Conservation (phyloP, 2,329 filamentous ascomycete species). For the Raffaelea albimanens region DNA sequence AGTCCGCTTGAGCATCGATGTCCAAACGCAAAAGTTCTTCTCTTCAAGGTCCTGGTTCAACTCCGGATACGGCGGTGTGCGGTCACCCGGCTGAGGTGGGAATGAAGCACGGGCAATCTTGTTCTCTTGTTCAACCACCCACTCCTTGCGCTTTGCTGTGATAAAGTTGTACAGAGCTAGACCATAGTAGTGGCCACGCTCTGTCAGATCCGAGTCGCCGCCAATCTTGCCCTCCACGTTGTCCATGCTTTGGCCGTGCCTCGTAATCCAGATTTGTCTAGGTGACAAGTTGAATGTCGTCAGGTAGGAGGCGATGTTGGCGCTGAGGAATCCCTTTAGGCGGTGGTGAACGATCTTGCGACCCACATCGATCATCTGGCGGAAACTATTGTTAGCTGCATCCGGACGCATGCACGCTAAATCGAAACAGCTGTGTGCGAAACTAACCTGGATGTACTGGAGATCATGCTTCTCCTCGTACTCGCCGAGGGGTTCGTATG, state of each 20-base stretch:
- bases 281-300: constrained; percentile 95
- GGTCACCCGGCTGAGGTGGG: constrained; percentile 83
- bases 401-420: not conserved
- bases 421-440: not conserved
- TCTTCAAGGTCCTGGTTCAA: constrained; percentile 58
- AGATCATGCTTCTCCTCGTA: constrained; percentile 86
- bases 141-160: constrained; percentile 66
- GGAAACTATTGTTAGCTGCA: not conserved
- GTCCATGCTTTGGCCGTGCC: constrained; percentile 85
- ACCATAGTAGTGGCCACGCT: constrained; percentile 71
- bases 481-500: constrained; percentile 81
- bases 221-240: constrained; percentile 84
- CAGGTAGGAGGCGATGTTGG: constrained; percentile 87
- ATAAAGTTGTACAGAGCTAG: constrained; percentile 76
- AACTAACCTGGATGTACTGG: constrained; percentile 72
- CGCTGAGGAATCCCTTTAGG: constrained; percentile 82
- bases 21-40: constrained; percentile 98
- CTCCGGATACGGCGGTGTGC: constrained; percentile 90
- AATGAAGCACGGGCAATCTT: constrained; percentile 70
- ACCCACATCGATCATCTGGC: constrained; percentile 87
- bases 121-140: constrained; percentile 73
- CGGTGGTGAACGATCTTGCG: constrained; percentile 88
- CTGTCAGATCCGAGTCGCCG: constrained; percentile 77
- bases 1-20: constrained; percentile 87
- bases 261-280: constrained; percentile 94